phyloP scores from a whole-genome alignment of 1,284 basidiomycete species.

The Cryptococcus sp. region DNA sequence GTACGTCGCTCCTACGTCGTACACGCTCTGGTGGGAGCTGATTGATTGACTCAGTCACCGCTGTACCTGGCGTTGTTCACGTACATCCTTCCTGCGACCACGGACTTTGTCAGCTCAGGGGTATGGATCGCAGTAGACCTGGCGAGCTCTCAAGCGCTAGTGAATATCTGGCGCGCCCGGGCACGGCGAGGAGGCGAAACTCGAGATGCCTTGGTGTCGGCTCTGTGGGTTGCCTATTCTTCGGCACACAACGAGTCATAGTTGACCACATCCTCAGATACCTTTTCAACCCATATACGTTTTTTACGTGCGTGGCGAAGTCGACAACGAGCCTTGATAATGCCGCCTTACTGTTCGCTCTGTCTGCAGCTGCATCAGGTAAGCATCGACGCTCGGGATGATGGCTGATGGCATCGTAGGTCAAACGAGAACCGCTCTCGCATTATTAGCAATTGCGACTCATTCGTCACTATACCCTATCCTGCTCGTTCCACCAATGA shows the following conservation, averaged over 20 bases:
- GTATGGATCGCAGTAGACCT: conserved; percentile 73
- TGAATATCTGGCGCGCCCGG: conserved; percentile 20
- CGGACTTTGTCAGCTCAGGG: conserved; percentile 58
- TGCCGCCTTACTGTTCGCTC: conserved; percentile 63
- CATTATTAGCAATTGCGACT: conserved; percentile 67
- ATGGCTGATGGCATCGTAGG: conserved; percentile 53
- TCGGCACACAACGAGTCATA: not conserved
- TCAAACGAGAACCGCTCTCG: conserved; percentile 60
- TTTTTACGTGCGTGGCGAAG: conserved; percentile 73
- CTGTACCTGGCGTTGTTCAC: conserved; percentile 75
- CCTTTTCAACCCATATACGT: conserved; percentile 83
- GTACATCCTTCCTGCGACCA: conserved; percentile 60
- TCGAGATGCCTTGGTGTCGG: conserved; percentile 62
- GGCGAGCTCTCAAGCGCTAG: conserved; percentile 65
- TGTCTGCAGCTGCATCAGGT: conserved; percentile 76
- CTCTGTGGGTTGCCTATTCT: conserved; percentile 58
- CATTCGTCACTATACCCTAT: conserved; percentile 72
- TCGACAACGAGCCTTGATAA: conserved; percentile 82
- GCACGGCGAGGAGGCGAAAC: conserved; percentile 52
- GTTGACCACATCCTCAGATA: conserved; percentile 59
- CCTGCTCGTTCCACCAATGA: conserved; percentile 67
- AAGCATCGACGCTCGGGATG: conserved; percentile 12
- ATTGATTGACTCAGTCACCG: conserved; percentile 64
- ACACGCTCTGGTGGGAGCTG: conserved; percentile 3
- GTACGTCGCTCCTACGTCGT: conserved; percentile 56